phyloP scores from a whole-genome alignment of 179 eudicot genomes.

The Corrigiola litoralis region DNA sequence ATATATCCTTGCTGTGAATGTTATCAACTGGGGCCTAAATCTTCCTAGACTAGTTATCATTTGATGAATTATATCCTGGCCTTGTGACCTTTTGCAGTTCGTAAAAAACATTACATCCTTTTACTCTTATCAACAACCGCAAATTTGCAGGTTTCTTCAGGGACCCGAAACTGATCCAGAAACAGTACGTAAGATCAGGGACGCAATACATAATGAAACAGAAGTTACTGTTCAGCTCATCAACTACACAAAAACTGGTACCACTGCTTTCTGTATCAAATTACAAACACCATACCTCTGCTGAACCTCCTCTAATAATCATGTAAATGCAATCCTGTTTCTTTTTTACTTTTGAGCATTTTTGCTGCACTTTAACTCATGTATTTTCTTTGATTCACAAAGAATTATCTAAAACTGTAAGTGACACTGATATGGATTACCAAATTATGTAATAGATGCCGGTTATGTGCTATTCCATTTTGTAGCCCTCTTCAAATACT shows the following conservation, averaged over 20 bases:
- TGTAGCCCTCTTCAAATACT: too few species aligned
- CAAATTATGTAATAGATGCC: too few species aligned
- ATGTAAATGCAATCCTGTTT: not conserved
- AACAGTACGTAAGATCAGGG: conserved; percentile 82
- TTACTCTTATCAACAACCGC: not conserved
- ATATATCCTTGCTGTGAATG: not conserved
- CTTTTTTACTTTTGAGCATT: too few species aligned
- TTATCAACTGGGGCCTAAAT: not conserved
- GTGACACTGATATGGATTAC: too few species aligned
- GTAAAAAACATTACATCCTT: not conserved
- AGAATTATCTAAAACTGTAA: too few species aligned
- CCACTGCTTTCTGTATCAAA: conserved; percentile 13
- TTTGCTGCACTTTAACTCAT: too few species aligned
- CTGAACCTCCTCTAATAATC: not conserved
- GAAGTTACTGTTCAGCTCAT: conserved; percentile 96
- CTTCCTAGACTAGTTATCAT: not conserved
- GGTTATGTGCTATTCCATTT: too few species aligned
- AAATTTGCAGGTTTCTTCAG: conserved; percentile 76
- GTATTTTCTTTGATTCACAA: too few species aligned
- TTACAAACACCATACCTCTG: not conserved
- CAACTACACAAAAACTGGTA: conserved; percentile 94
- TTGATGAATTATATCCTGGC: not conserved
- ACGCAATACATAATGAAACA: conserved; percentile 75
- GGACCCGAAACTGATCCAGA: conserved; percentile 99
- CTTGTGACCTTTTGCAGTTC: not conserved